Evolutionary conservation across 2,329 filamentous ascomycete species (phyloP), one percentile per base, ranked within the genome.

Genomic region (Diplodia scrobiculata): DNA sequence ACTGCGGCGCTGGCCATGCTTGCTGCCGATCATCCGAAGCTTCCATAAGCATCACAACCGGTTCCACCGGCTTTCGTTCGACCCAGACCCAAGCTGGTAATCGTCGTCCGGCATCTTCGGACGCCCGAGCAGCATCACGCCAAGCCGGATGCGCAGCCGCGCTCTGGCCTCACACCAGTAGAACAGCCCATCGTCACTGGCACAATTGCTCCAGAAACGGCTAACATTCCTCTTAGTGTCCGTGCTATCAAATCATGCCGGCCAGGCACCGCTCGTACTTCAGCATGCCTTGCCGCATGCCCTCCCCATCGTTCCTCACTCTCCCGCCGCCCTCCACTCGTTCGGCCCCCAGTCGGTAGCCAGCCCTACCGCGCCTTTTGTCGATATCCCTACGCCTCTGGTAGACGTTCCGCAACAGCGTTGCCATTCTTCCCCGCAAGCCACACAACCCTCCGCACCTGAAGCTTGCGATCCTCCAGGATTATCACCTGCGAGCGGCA

Each of bases 401-500:
- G 66, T 67, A 60, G 66, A 67, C 66, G 47, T 59, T 51, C 34
- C 65, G n/a, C 63, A 51, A 45, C 36, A 38, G 25, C 48, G 13
- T 32, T 38, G 32, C 41, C 53, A 38, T 29, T 29, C 51, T 27
- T 10, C 13, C 17, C 25, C 34, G 14, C 48, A 58, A 19, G 21
- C 19, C 3, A 17, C 38, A 21, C 11, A 36, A 21, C 34, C 17
- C 6, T 4, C n/a, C 60, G n/a, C 41, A 25, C n/a, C 52, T 36
- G n/a, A 45, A 58, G 36, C 36, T 29, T 2, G 10, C 19, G 2
- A 13, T 51, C 21, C 32, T 21, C 36, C 36, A 25, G 65, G 68
- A 50, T 58, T 48, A 32, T 70, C 73, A 54, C 25, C 69, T 55
- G 67, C 66, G 68, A 66, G 68, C 55, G 67, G 66, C 59, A 70